phyloP scores from a whole-genome alignment of 2,329 filamentous ascomycete species.

The Pseudocercospora eumusae region DNA sequence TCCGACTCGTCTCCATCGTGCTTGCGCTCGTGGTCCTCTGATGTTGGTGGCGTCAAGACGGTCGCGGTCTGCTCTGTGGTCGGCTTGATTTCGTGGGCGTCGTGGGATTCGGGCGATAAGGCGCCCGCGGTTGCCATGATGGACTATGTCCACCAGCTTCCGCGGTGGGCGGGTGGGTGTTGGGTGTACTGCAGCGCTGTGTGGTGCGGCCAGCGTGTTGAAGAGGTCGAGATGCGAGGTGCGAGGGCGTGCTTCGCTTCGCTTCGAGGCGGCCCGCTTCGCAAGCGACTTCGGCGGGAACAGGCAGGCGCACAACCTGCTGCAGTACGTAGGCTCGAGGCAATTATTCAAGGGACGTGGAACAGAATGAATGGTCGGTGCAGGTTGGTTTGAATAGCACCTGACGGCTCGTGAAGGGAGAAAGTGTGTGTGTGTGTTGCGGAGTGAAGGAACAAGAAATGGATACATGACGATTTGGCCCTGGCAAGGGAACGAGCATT shows the following conservation, averaged over 20 bases:
- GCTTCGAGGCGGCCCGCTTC: constrained; percentile 6
- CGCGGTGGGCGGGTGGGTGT: neutral
- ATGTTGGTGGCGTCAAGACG: constrained; percentile 54
- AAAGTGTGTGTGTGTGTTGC: neutral
- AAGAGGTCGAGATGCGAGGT: constrained; percentile 10
- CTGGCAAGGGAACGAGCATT: neutral
- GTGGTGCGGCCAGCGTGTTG: constrained; percentile 3
- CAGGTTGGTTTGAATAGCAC: neutral
- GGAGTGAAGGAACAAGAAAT: neutral
- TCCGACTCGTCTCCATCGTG: constrained; percentile 48
- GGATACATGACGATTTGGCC: neutral
- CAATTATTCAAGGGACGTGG: neutral
- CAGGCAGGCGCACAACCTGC: neutral
- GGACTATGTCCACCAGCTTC: constrained; percentile 3
- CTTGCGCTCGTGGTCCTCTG: constrained; percentile 51
- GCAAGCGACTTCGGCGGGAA: neutral
- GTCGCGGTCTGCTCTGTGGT: constrained; percentile 36
- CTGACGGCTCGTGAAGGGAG: neutral
- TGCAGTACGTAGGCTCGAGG: neutral
- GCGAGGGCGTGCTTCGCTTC: neutral
- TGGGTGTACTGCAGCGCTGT: constrained; percentile 10
- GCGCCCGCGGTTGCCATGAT: constrained; percentile 22
- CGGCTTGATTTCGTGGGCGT: constrained; percentile 31
- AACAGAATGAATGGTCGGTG: neutral
- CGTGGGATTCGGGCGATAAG: constrained; percentile 32